A percentile compares a stretch with the other conserved stretches of the same genome.
These are phyloP conservation scores for Apiotrichum gamsii DNA, from an alignment of 1,284 basidiomycete genomes.

Conservation along the genomic window DNA sequence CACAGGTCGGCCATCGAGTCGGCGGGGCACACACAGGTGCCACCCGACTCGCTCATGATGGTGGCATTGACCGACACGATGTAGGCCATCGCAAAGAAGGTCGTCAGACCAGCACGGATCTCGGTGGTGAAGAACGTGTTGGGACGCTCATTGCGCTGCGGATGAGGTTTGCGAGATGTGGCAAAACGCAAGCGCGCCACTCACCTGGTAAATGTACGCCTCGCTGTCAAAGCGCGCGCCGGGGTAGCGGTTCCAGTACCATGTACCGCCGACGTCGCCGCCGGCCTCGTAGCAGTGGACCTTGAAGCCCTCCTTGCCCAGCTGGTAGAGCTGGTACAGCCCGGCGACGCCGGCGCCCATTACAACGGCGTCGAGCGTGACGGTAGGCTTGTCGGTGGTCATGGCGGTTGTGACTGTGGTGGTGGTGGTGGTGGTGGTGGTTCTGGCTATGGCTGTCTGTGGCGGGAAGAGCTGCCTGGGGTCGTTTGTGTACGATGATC, in stretches of 20 bases:
- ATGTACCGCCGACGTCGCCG: slow-evolving; percentile 12
- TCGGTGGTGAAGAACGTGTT: slow-evolving; percentile 76
- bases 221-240: slow-evolving; percentile 14
- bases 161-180: too few species aligned
- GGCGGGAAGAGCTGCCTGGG: too few species aligned
- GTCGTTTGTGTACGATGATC: too few species aligned
- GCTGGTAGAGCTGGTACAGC: slow-evolving; percentile 15
- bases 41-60: slow-evolving; percentile 69
- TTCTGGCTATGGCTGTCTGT: too few species aligned
- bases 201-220: slow-evolving; percentile 3
- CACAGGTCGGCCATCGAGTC: slow-evolving; percentile 44
- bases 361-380: slow-evolving; percentile 10
- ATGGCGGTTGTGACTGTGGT: too few species aligned
- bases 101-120: slow-evolving; percentile 72
- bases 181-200: too few species aligned
- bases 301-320: slow-evolving; percentile 9
- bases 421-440: too few species aligned
- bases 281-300: slow-evolving; percentile 5
- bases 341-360: slow-evolving; percentile 15
- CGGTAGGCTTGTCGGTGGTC: not conserved
- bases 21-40: slow-evolving; percentile 66
- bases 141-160: slow-evolving; percentile 58
- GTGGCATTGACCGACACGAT: slow-evolving; percentile 48
- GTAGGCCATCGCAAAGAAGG: slow-evolving; percentile 58
- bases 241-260: slow-evolving; percentile 19